Evolutionary conservation across 139 green algal genomes (phyloP).

Genomic region (Limnomonas spitsbergensis): DNA sequence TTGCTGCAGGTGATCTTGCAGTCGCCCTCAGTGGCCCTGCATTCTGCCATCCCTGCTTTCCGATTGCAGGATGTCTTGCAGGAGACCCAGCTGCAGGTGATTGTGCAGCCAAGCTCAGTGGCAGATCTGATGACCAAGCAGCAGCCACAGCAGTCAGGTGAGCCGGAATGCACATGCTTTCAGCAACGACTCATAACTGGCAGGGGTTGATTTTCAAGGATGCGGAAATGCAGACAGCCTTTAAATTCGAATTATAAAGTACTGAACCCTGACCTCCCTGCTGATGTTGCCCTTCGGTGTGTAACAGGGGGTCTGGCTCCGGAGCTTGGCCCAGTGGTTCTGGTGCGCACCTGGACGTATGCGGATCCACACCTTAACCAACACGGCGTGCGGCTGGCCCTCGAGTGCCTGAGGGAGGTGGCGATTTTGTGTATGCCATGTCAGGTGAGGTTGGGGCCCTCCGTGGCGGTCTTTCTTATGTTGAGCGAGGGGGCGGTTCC

Average conservation of each 20-base stretch:
- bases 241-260: too few species aligned
- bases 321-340: neutral
- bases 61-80: neutral
- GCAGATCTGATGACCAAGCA: too few species aligned
- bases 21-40: too few species aligned
- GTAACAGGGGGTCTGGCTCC: neutral
- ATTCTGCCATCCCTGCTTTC: too few species aligned
- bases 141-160: too few species aligned
- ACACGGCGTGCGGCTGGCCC: conserved; percentile 29
- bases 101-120: neutral
- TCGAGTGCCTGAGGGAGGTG: conserved; percentile 41
- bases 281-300: neutral
- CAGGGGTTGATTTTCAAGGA: too few species aligned
- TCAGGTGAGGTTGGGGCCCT: neutral
- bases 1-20: too few species aligned
- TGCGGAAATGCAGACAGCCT: too few species aligned
- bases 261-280: neutral
- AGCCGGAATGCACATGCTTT: neutral
- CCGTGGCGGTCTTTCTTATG: neutral
- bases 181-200: neutral
- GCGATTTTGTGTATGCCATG: conserved; percentile 27
- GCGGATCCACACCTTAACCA: conserved; percentile 16
- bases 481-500: conserved; percentile 37
- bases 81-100: neutral
- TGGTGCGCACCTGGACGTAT: conserved; percentile 11